phyloP scores from a whole-genome alignment of 305 asterid genomes.

The Petunia hybrid region DNA sequence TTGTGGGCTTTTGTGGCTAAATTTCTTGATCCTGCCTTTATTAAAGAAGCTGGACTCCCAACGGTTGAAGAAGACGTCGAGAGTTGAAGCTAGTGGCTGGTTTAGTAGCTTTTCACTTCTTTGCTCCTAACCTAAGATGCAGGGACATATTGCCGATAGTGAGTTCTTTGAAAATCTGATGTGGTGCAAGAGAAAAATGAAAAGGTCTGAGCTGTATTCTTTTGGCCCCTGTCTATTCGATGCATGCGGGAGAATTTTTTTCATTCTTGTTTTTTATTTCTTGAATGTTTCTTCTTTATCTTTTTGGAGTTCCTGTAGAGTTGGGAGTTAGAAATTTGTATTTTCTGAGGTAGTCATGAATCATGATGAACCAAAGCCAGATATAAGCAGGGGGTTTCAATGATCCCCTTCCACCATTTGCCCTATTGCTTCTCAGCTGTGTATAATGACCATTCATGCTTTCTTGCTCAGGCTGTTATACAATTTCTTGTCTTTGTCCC shows the following conservation, averaged over 20 bases:
- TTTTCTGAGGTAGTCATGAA: conserved; percentile 42
- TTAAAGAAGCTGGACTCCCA: conserved; percentile 71
- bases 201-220: conserved; percentile 41
- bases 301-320: conserved; percentile 49
- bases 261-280: conserved; percentile 71
- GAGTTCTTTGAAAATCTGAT: conserved; percentile 31
- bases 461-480: conserved; percentile 26
- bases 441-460: conserved; percentile 38
- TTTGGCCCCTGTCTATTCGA: conserved; percentile 54
- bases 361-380: conserved; percentile 41
- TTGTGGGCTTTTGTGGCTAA: conserved; percentile 94
- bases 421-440: conserved; percentile 43
- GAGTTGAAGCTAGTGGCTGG: conserved; percentile 22
- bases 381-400: conserved; percentile 33
- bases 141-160: conserved; percentile 30
- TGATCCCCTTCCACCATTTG: conserved; percentile 33
- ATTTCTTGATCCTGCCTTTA: conserved; percentile 81
- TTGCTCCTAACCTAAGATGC: conserved; percentile 38
- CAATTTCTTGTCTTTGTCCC: conserved; percentile 18
- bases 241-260: conserved; percentile 55
- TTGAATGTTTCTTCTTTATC: conserved; percentile 46
- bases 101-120: conserved; percentile 32
- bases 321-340: conserved; percentile 45
- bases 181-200: conserved; percentile 35
- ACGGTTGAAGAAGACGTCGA: conserved; percentile 57